A percentile compares a stretch with the other conserved stretches of the same genome.
Evolutionary conservation across 768 basidiomycete genomes (phyloP).

Genomic region (Nidularia sp.): DNA sequence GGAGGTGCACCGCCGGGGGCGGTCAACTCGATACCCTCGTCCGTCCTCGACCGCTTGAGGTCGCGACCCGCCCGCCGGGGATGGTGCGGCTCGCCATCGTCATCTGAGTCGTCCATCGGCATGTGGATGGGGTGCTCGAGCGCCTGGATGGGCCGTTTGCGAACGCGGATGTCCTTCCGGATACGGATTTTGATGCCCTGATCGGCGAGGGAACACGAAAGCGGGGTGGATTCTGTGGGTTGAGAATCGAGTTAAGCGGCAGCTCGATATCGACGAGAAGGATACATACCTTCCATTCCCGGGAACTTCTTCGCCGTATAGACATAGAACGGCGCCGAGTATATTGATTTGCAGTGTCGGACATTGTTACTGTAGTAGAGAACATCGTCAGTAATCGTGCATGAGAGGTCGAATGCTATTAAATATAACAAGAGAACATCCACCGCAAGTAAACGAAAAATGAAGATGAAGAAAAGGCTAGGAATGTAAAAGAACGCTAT

Average conservation of each 20-base stretch:
- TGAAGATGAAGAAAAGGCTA: too few relatives aligned
- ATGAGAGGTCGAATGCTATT: neutral
- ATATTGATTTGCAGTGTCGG: slow-evolving; percentile 86
- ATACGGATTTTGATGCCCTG: slow-evolving; percentile 96
- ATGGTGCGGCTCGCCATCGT: slow-evolving; percentile 16
- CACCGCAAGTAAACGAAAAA: too few relatives aligned
- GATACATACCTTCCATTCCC: slow-evolving; percentile 80
- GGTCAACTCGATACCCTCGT: slow-evolving; percentile 22
- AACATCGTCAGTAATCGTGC: neutral
- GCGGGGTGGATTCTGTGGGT: slow-evolving; percentile 72
- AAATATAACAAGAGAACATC: neutral
- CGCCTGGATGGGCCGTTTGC: slow-evolving; percentile 58
- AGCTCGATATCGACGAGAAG: neutral
- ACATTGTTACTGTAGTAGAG: slow-evolving; percentile 61
- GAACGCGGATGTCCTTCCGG: slow-evolving; percentile 83
- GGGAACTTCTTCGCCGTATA: slow-evolving; percentile 97
- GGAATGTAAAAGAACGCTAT: too few relatives aligned
- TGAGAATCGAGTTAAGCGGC: slow-evolving; percentile 3
- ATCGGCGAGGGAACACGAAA: slow-evolving; percentile 89
- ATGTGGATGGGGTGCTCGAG: slow-evolving; percentile 26
- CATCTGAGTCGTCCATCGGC: slow-evolving; percentile 16
- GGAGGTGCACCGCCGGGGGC: slow-evolving; percentile 12
- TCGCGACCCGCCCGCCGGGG: slow-evolving; percentile 18
- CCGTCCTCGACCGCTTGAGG: slow-evolving; percentile 30
- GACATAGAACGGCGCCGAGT: slow-evolving; percentile 87